phyloP scores from a whole-genome alignment of 805 yeast genomes.

The Candida chauliodis region DNA sequence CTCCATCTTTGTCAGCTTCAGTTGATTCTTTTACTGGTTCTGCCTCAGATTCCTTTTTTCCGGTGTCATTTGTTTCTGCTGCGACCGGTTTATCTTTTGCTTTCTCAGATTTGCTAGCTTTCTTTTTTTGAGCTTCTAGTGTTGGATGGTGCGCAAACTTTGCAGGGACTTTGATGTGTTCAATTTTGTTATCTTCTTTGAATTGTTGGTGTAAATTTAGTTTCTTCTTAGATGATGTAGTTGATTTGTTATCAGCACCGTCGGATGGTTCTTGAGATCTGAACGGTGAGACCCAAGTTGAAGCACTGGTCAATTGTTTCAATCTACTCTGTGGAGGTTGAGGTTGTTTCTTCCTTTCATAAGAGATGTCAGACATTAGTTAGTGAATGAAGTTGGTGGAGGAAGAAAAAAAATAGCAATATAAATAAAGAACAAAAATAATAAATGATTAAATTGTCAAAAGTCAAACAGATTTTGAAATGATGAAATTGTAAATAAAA shows the following conservation, averaged over 20 bases:
- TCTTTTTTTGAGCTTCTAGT: constrained; percentile 25
- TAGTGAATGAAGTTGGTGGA: neutral
- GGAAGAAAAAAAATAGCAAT: neutral
- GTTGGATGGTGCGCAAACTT: constrained; percentile 40
- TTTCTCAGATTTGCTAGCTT: constrained; percentile 40
- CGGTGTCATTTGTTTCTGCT: constrained; percentile 19
- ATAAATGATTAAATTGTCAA: neutral
- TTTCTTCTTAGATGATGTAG: constrained; percentile 14
- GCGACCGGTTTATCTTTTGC: constrained; percentile 4
- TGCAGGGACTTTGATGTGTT: constrained; percentile 34
- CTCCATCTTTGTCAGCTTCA: constrained; percentile 10
- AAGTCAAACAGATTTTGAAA: too few relatives aligned
- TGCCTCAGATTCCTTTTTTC: constrained; percentile 10
- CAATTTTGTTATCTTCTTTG: constrained; percentile 30
- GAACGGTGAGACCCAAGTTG: constrained; percentile 43
- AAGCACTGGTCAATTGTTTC: constrained; percentile 27
- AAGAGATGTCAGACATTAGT: constrained; percentile 1
- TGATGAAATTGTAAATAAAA: too few relatives aligned
- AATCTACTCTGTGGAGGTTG: constrained; percentile 13
- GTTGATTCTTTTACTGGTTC: constrained; percentile 10
- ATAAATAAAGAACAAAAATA: neutral
- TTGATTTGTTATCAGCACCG: neutral
- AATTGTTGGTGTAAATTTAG: constrained; percentile 32
- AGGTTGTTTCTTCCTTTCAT: neutral
- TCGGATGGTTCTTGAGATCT: constrained; percentile 16